Conservation (phyloP, 2,329 filamentous ascomycete species). For the Fusarium sp. region DNA sequence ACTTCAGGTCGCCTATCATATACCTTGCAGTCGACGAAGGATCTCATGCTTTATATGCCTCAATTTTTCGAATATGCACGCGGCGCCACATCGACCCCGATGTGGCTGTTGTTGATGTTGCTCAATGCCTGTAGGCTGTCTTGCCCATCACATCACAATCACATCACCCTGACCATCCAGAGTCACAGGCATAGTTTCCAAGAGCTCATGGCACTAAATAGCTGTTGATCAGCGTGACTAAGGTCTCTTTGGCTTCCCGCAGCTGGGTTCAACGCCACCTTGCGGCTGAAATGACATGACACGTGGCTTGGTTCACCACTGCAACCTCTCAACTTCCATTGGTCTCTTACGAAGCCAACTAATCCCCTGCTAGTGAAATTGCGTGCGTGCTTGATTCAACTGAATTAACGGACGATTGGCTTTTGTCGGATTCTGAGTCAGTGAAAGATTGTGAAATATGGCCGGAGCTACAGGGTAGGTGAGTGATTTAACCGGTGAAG, state of each 20-base stretch:
- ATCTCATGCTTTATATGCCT: neutral
- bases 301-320: neutral
- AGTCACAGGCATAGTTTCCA: neutral
- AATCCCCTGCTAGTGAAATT: neutral
- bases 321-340: neutral
- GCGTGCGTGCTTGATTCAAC: neutral
- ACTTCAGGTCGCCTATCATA: neutral
- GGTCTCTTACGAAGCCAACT: neutral
- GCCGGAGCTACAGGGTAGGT: neutral
- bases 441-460: neutral
- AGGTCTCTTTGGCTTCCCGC: neutral
- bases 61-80: neutral
- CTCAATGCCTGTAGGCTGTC: neutral
- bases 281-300: neutral
- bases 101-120: neutral
- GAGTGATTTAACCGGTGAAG: neutral
- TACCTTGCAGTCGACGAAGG: neutral
- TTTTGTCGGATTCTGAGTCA: neutral
- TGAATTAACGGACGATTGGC: neutral
- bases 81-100: neutral
- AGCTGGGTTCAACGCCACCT: neutral
- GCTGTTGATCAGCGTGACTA: neutral
- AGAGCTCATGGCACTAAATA: neutral
- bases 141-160: neutral
- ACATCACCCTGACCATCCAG: neutral